A percentile compares a stretch with the other conserved stretches of the same genome.
Evolutionary conservation across 2,329 filamentous ascomycete genomes (phyloP).

Genomic region (Venturia pyrina): DNA sequence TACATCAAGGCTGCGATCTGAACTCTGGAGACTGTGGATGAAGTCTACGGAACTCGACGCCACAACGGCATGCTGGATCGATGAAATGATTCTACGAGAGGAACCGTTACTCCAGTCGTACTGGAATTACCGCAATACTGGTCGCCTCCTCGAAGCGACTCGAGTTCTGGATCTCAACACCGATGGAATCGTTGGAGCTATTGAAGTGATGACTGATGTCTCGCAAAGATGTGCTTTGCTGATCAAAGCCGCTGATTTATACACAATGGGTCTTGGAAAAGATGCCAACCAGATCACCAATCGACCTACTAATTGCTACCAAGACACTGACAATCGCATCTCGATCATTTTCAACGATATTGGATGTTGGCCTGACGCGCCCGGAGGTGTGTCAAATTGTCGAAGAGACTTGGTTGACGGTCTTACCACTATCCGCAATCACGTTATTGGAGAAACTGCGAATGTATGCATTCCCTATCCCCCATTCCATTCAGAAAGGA

Average conservation of each 20-base stretch:
- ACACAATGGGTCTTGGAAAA: conserved; percentile 33
- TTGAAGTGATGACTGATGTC: conserved; percentile 5
- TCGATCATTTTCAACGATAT: conserved; percentile 44
- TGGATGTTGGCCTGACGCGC: conserved; percentile 43
- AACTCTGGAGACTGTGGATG: conserved; percentile 9
- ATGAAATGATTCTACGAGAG: conserved; percentile 1
- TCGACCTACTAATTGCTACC: conserved; percentile 29
- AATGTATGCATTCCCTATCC: conserved; percentile 25
- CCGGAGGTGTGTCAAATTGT: conserved; percentile 46
- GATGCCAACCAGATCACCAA: conserved; percentile 33
- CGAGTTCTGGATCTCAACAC: background rate
- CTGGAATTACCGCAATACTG: conserved; percentile 5
- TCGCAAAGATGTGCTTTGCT: conserved; percentile 18
- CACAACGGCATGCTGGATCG: conserved; percentile 6
- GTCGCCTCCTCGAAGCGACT: background rate
- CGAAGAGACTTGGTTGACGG: conserved; percentile 46
- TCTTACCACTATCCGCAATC: conserved; percentile 43
- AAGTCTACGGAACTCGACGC: conserved; percentile 7
- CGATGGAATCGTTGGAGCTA: background rate
- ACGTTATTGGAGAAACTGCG: conserved; percentile 45
- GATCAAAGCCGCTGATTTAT: conserved; percentile 32
- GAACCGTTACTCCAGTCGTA: conserved; percentile 3
- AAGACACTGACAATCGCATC: conserved; percentile 37
- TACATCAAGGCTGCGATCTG: background rate
- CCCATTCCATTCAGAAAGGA: background rate